Conservation (phyloP, 1,284 basidiomycete genomes). For the Mrakiaceae sp. region DNA sequence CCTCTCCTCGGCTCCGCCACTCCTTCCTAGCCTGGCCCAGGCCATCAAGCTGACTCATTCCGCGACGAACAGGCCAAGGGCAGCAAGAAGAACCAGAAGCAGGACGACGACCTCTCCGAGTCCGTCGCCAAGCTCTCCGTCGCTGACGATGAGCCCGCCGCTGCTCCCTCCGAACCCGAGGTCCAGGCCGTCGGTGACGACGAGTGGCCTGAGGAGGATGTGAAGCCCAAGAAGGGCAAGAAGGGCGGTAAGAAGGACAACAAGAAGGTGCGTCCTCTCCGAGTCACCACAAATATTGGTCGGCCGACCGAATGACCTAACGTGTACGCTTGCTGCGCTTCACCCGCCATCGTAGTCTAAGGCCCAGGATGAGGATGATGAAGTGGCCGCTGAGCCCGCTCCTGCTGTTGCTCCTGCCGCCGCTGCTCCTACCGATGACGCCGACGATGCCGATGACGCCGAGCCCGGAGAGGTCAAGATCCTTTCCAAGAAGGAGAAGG, state of each 20-base stretch:
- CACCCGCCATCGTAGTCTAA: not conserved
- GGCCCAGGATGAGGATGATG: constrained; percentile 22
- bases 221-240: constrained; percentile 39
- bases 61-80: constrained; percentile 18
- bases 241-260: constrained; percentile 42
- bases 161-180: constrained; percentile 13
- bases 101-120: constrained; percentile 48
- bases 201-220: constrained; percentile 36
- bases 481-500: constrained; percentile 83
- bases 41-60: constrained; percentile 20
- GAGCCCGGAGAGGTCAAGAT: constrained; percentile 39
- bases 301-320: not conserved
- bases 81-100: constrained; percentile 23
- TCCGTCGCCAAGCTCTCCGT: constrained; percentile 54
- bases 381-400: constrained; percentile 17
- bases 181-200: constrained; percentile 25
- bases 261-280: constrained; percentile 21
- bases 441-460: constrained; percentile 31
- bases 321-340: constrained; percentile 12
- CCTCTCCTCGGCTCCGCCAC: too few relatives aligned
- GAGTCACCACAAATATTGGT: not conserved
- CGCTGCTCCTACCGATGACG: constrained; percentile 19
- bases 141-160: not conserved
- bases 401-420: constrained; percentile 6
- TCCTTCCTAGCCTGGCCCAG: too few relatives aligned